Percentiles rank a stretch among this genome's conserved stretches.
These are phyloP conservation scores for Vitis riparia DNA, from an alignment of 164 flowering plant genomes.

Conservation along the genomic window DNA sequence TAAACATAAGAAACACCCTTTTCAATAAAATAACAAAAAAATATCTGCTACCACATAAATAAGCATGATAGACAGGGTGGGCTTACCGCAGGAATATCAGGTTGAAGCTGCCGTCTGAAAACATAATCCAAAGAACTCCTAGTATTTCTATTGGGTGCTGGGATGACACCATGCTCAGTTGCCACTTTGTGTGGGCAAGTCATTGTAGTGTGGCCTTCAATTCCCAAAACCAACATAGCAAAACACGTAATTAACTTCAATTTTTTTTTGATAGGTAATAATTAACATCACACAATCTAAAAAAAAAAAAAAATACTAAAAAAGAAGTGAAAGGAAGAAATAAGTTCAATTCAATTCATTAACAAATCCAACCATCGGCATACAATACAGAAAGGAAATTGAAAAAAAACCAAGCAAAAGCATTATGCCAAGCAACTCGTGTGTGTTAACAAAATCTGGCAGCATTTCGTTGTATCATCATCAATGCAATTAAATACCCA, in stretches of 20 bases:
- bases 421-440: too few relatives aligned
- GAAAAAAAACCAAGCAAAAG: neutral
- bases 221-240: conserved; percentile 6
- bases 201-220: conserved; percentile 81
- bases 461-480: too few relatives aligned
- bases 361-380: neutral
- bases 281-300: neutral
- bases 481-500: neutral
- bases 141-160: conserved; percentile 40
- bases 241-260: neutral
- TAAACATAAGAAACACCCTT: too few relatives aligned
- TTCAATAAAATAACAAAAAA: neutral
- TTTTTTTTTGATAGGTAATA: too few relatives aligned
- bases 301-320: neutral
- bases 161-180: conserved; percentile 39
- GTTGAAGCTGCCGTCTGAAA: conserved; percentile 70
- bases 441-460: too few relatives aligned
- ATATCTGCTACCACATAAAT: too few relatives aligned
- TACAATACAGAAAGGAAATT: neutral
- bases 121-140: conserved; percentile 57
- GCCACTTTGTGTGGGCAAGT: conserved; percentile 68
- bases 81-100: conserved; percentile 52
- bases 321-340: neutral
- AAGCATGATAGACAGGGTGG: too few relatives aligned
- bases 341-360: neutral